phyloP scores from a whole-genome alignment of 345 rosid species.

The Citrus reticulata region DNA sequence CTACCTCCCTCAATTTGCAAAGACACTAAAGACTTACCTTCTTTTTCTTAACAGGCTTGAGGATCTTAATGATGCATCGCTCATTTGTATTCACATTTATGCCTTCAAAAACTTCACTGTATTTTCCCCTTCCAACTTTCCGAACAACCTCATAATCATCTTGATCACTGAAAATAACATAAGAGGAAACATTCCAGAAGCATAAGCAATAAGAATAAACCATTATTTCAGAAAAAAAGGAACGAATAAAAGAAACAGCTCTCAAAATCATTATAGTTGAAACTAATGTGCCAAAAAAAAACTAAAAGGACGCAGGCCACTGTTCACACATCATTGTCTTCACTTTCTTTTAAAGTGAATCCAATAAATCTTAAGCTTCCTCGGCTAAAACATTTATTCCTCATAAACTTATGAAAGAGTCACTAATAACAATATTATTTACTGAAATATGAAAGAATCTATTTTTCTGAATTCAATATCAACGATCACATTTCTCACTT shows the following conservation, averaged over 20 bases:
- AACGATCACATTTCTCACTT: neutral
- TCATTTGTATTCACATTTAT: slow-evolving; percentile 66
- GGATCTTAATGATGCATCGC: slow-evolving; percentile 71
- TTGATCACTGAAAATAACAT: slow-evolving; percentile 49
- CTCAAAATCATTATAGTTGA: neutral
- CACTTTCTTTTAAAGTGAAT: neutral
- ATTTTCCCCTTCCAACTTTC: slow-evolving; percentile 83
- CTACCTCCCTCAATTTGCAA: neutral
- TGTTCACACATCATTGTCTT: neutral
- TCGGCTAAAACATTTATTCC: neutral
- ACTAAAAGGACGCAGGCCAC: neutral
- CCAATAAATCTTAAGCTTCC: neutral
- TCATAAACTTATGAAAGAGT: neutral
- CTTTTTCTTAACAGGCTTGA: slow-evolving; percentile 90
- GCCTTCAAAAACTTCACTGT: slow-evolving; percentile 85
- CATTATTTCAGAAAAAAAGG: neutral
- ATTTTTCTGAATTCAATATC: neutral
- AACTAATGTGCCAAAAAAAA: neutral
- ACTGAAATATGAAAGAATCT: neutral
- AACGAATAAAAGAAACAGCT: neutral
- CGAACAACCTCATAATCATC: slow-evolving; percentile 90
- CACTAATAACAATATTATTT: neutral
- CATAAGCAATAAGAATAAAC: neutral
- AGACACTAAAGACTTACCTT: slow-evolving; percentile 40
- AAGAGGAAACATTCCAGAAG: neutral